phyloP scores from a whole-genome alignment of 2,329 filamentous ascomycete species.

The Acrodontium crateriforme region DNA sequence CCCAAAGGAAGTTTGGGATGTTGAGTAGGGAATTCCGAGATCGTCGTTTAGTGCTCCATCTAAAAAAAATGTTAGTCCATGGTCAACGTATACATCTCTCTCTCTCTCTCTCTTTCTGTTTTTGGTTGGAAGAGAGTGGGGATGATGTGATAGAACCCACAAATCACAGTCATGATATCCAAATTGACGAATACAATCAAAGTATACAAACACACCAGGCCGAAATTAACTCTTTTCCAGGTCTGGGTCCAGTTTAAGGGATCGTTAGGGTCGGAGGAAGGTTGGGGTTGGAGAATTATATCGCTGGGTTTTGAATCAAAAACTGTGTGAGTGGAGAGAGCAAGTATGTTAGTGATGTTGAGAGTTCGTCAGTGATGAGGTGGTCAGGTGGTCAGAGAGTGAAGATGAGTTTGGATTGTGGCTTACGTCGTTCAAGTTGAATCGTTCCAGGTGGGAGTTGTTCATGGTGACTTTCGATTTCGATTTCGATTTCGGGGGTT shows the following conservation, averaged over 20 bases:
- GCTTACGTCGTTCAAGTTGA: background rate
- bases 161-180: constrained; percentile 29
- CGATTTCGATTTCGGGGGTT: too few species aligned
- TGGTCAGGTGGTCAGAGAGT: too few species aligned
- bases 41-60: constrained; percentile 27
- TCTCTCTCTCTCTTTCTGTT: too few species aligned
- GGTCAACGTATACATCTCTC: too few species aligned
- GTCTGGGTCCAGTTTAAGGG: constrained; percentile 32
- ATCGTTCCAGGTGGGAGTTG: background rate
- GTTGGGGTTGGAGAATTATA: constrained; percentile 26
- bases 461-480: too few species aligned
- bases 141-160: too few species aligned
- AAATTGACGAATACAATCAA: constrained; percentile 30
- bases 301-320: background rate
- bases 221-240: constrained; percentile 30
- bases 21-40: constrained; percentile 29
- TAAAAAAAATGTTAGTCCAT: too few species aligned
- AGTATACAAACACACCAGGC: constrained; percentile 29
- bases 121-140: too few species aligned
- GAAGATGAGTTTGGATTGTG: too few species aligned
- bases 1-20: constrained; percentile 33
- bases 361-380: too few species aligned
- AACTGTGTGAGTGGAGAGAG: too few species aligned
- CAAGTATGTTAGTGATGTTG: too few species aligned
- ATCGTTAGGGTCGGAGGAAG: constrained; percentile 25